Evolutionary conservation across 768 basidiomycete species (phyloP), one percentile per base, ranked within the genome.

Genomic region (Zangia roseola): DNA sequence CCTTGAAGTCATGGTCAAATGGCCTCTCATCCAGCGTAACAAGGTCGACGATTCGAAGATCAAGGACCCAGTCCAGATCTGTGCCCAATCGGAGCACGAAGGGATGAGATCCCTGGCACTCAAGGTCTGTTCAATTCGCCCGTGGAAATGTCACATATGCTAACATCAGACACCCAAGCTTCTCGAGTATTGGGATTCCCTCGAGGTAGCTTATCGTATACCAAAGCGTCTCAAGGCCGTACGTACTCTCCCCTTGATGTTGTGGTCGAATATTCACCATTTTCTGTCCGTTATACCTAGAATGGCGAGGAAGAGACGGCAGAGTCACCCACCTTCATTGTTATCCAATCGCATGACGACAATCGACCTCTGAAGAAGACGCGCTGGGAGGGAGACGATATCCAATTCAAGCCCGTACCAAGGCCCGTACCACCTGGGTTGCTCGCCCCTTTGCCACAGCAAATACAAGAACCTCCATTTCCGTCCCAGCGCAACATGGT

Each of bases 31-130:
- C 42, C 82, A 84, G 36, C 80, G 88, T 46, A 97, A 97, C 73
- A 97, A 97, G 69, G 84, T 98, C 24, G 89, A 94, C 49, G 92
- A 94, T 54, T 81, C 83, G 16, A 81, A 80, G 56, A 82, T 94
- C 43, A 80, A 82, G 48, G 69, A 79, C 16, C 80, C 83, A 6
- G 82, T 97, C 13, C 73, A 78, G 60, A 57, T 52, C 3, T 80
- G 83, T 40, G 58, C 75, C 2, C 71, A 77, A 26, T 76, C 79
- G 0, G 81, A 81, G 28, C 77, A 89, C 45, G 78, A 81, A 43
- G 67, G 57, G 8, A 69, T 90, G 43, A 81, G 78, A 52, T 64
- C 63, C 7, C 55, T 86, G 25, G 86, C 92, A 1, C 74, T 82
- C 54, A 76, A 81, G 71, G 91, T 91, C 44, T 41, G 71, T 61